Percentiles rank a stretch among this genome's conserved stretches.
Conservation (phyloP, 148 eudicot species). For the Agrostemma githago region DNA sequence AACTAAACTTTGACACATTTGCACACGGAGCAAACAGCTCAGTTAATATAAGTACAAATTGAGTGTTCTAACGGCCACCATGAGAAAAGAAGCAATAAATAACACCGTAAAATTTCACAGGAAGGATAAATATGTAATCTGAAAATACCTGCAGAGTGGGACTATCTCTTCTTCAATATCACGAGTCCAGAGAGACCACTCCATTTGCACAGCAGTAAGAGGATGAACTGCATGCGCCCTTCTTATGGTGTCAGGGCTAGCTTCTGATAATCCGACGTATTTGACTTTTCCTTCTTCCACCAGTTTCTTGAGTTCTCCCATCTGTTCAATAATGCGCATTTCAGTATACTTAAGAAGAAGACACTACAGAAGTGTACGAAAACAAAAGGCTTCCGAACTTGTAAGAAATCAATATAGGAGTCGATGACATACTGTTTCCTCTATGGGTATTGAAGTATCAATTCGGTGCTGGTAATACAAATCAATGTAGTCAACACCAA, state of each 20-base stretch:
- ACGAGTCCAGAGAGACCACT: constrained; percentile 71
- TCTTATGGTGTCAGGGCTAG: constrained; percentile 58
- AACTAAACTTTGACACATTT: background rate
- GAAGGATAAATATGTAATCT: background rate
- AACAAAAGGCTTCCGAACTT: background rate
- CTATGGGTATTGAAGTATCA: constrained; percentile 62
- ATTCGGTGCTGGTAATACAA: constrained; percentile 64
- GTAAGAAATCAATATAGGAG: background rate
- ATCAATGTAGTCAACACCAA: constrained; percentile 64
- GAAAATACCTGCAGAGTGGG: constrained; percentile 61
- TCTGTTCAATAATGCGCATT: constrained; percentile 26
- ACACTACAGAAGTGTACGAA: background rate
- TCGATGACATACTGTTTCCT: constrained; percentile 54
- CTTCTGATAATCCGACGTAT: constrained; percentile 68
- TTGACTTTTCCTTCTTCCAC: constrained; percentile 79
- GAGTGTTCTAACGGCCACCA: background rate
- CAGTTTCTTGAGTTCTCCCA: constrained; percentile 66
- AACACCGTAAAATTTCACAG: background rate
- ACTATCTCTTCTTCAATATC: constrained; percentile 68
- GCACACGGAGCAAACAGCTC: background rate
- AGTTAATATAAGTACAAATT: background rate
- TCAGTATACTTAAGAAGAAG: background rate
- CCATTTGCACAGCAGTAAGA: constrained; percentile 62
- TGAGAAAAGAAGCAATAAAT: background rate
- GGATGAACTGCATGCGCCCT: constrained; percentile 80